Evolutionary conservation across 2,329 filamentous ascomycete genomes (phyloP).

Genomic region (Graphiopsis chlorocephala): DNA sequence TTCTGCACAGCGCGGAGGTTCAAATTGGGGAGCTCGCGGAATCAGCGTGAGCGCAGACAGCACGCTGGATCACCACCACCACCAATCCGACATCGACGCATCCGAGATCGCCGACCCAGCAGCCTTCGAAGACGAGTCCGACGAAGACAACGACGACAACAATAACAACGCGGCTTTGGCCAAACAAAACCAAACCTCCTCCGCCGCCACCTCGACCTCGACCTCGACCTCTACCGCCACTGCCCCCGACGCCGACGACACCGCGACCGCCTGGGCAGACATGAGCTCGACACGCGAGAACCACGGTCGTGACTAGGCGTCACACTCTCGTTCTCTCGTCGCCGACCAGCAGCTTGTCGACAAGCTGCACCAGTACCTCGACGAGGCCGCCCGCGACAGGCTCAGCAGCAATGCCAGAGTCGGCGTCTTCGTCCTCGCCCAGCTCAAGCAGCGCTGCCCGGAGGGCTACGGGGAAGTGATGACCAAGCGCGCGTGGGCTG

Average conservation of each 20-base stretch:
- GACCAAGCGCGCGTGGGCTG: background rate
- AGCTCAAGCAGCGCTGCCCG: background rate
- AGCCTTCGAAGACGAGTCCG: constrained; percentile 47
- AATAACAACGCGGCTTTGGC: constrained; percentile 27
- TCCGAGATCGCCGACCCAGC: constrained; percentile 43
- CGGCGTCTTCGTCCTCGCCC: background rate
- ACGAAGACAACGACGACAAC: constrained; percentile 36
- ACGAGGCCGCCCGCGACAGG: background rate
- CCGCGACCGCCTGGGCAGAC: background rate
- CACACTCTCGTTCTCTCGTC: background rate
- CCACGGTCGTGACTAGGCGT: background rate
- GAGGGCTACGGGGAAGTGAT: background rate
- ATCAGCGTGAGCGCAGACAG: constrained; percentile 62
- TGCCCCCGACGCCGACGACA: background rate
- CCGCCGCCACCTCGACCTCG: background rate
- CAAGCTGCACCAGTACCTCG: background rate
- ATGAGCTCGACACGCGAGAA: background rate
- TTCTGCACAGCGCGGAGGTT: constrained; percentile 27
- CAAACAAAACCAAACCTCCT: constrained; percentile 20
- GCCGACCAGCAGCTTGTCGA: background rate
- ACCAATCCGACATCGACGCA: constrained; percentile 16
- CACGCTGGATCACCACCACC: constrained; percentile 40
- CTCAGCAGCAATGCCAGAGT: background rate
- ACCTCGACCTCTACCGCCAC: background rate
- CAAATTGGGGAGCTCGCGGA: constrained; percentile 57